Evolutionary conservation across 2,329 filamentous ascomycete species (phyloP).

Genomic region (Conoideocrella luteorostrata): DNA sequence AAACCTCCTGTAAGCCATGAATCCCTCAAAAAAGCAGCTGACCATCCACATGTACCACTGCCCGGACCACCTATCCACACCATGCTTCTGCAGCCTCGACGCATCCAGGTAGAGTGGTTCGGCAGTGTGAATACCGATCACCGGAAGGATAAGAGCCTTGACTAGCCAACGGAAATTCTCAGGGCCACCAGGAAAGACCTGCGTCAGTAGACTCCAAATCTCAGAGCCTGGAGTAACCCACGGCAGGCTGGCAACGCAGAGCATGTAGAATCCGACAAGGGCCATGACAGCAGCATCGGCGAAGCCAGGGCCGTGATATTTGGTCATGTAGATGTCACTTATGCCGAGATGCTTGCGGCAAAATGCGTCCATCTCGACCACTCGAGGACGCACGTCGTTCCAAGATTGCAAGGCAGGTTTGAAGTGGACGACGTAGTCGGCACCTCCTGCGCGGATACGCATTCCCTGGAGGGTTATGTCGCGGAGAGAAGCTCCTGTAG

Average conservation of each 20-base stretch:
- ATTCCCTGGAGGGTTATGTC: constrained; percentile 61
- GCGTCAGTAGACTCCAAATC: constrained; percentile 43
- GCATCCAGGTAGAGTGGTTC: constrained; percentile 55
- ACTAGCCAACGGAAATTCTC: constrained; percentile 53
- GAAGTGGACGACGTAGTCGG: constrained; percentile 52
- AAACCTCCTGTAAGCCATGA: constrained; percentile 42
- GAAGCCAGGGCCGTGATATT: constrained; percentile 34
- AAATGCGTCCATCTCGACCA: constrained; percentile 63
- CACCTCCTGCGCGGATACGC: constrained; percentile 47
- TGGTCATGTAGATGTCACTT: constrained; percentile 35
- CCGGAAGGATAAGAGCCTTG: constrained; percentile 48
- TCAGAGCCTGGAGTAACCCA: constrained; percentile 47
- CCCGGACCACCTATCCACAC: constrained; percentile 36
- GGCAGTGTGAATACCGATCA: constrained; percentile 56
- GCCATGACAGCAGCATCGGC: constrained; percentile 48
- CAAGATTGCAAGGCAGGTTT: constrained; percentile 63
- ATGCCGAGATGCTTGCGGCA: constrained; percentile 54
- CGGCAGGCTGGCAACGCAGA: constrained; percentile 39
- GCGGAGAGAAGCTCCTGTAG: constrained; percentile 48
- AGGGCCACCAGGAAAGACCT: constrained; percentile 51
- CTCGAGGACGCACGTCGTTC: constrained; percentile 59
- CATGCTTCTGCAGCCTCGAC: constrained; percentile 37
- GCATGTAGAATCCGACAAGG: constrained; percentile 47
- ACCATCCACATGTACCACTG: constrained; percentile 51
- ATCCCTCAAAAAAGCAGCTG: constrained; percentile 49